These are phyloP conservation scores for Phylloporus rhodoxanthus DNA, from an alignment of 768 basidiomycete species.

Conservation along the genomic window DNA sequence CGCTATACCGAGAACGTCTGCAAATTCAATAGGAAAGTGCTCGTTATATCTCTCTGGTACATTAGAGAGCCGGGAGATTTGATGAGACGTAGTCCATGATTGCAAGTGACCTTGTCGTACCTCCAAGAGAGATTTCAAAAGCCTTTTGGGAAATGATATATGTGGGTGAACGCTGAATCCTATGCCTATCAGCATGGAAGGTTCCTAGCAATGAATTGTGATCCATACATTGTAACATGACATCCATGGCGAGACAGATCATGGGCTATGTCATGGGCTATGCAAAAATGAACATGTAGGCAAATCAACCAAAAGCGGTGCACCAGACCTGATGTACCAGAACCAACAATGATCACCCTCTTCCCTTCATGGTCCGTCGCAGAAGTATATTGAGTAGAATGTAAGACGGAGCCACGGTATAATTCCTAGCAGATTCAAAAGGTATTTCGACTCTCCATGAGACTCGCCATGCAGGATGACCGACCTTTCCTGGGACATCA, in stretches of 20 bases:
- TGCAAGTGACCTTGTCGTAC: slow-evolving; percentile 2
- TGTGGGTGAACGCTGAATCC: slow-evolving; percentile 28
- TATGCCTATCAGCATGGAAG: slow-evolving; percentile 22
- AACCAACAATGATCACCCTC: slow-evolving; percentile 60
- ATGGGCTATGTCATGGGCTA: slow-evolving; percentile 36
- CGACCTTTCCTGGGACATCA: slow-evolving; percentile 38
- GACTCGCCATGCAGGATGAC: neutral
- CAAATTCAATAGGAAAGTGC: slow-evolving; percentile 21
- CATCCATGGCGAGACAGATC: slow-evolving; percentile 29
- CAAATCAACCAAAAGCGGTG: slow-evolving; percentile 1
- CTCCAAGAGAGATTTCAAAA: slow-evolving; percentile 4
- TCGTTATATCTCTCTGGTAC: slow-evolving; percentile 24
- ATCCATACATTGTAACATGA: slow-evolving; percentile 23
- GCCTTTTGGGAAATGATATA: slow-evolving; percentile 20
- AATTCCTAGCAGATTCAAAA: slow-evolving; percentile 31
- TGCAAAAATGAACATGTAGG: neutral
- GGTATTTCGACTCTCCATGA: neutral
- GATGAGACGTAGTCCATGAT: neutral
- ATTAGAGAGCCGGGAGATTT: neutral
- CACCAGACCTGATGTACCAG: slow-evolving; percentile 49
- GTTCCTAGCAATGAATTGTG: slow-evolving; percentile 11
- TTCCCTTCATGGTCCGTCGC: slow-evolving; percentile 48
- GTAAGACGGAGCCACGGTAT: slow-evolving; percentile 48
- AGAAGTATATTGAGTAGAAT: slow-evolving; percentile 46
- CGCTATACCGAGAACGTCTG: slow-evolving; percentile 20